Conservation (phyloP, 2,329 filamentous ascomycete genomes). For the Bimuria novae-zelandiae region DNA sequence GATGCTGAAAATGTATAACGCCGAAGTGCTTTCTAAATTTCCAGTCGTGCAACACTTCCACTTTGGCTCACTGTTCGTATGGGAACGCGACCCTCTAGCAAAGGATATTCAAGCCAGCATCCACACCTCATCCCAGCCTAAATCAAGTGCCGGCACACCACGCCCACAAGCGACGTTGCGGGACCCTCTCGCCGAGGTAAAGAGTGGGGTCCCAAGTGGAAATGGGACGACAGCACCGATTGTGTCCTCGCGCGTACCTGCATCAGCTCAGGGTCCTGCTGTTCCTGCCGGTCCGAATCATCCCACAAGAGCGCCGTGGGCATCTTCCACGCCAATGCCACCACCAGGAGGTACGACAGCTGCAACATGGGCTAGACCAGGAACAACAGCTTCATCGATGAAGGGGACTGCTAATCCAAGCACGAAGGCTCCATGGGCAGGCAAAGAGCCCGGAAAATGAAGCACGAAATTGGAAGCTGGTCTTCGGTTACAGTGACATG, state of each 20-base stretch:
- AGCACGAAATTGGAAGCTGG: background rate
- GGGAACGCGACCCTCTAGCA: slow-evolving; percentile 52
- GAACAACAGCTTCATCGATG: slow-evolving; percentile 6
- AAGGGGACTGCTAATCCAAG: slow-evolving; percentile 13
- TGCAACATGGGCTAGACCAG: slow-evolving; percentile 33
- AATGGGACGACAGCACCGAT: slow-evolving; percentile 32
- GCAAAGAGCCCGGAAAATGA: slow-evolving; percentile 17
- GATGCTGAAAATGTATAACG: slow-evolving; percentile 99
- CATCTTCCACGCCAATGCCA: slow-evolving; percentile 24
- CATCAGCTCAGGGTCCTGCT: slow-evolving; percentile 9
- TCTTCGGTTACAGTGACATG: background rate
- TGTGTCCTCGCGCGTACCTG: slow-evolving; percentile 22
- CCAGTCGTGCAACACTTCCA: slow-evolving; percentile 94
- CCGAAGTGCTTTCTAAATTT: slow-evolving; percentile 94
- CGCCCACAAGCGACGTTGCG: slow-evolving; percentile 29
- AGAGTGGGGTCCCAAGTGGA: no score
- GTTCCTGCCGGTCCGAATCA: slow-evolving; percentile 38
- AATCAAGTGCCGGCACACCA: slow-evolving; percentile 23
- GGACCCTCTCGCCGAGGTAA: slow-evolving; percentile 34
- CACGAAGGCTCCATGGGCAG: slow-evolving; percentile 32
- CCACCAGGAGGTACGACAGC: slow-evolving; percentile 22
- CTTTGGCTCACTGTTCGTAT: slow-evolving; percentile 56
- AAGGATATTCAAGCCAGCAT: slow-evolving; percentile 35
- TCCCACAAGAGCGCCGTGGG: slow-evolving; percentile 41
- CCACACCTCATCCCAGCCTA: slow-evolving; percentile 45